phyloP scores from a whole-genome alignment of 169 alveolate genomes.

The Pseudocohnilembus persalinus region DNA sequence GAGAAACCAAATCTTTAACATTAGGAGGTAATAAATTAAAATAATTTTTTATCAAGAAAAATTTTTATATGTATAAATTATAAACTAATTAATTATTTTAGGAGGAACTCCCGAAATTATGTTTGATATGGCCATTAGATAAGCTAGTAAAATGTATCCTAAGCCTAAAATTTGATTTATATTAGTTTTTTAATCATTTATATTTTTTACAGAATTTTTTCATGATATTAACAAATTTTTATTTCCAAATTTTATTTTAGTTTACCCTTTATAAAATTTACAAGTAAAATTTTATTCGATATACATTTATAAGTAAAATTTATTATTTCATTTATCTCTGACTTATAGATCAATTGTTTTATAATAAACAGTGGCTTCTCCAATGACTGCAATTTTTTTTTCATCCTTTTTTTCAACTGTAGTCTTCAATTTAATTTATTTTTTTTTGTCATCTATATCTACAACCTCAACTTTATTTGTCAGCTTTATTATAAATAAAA shows the following conservation, averaged over 20 bases:
- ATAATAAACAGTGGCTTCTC: neutral
- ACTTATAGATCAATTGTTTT: too few species aligned
- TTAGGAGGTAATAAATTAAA: neutral
- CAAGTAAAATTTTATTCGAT: too few species aligned
- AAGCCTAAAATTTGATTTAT: neutral
- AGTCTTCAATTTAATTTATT: neutral
- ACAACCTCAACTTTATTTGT: neutral
- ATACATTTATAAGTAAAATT: too few species aligned
- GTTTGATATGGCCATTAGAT: neutral
- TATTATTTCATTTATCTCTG: neutral
- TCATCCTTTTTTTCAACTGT: neutral
- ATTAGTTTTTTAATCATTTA: too few species aligned
- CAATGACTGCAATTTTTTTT: neutral
- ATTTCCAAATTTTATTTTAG: neutral
- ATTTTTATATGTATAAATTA: too few species aligned
- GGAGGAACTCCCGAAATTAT: neutral
- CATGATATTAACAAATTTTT: neutral
- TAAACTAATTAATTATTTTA: too few species aligned
- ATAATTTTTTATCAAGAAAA: too few species aligned
- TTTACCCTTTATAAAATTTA: too few species aligned
- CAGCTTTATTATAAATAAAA: neutral
- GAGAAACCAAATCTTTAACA: constrained; percentile 26
- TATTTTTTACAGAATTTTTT: neutral
- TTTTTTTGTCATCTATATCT: neutral
- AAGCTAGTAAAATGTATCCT: neutral